Base-by-base conservation (phyloP, 306 rosid species). In the Styphnolobium japonicum region DNA sequence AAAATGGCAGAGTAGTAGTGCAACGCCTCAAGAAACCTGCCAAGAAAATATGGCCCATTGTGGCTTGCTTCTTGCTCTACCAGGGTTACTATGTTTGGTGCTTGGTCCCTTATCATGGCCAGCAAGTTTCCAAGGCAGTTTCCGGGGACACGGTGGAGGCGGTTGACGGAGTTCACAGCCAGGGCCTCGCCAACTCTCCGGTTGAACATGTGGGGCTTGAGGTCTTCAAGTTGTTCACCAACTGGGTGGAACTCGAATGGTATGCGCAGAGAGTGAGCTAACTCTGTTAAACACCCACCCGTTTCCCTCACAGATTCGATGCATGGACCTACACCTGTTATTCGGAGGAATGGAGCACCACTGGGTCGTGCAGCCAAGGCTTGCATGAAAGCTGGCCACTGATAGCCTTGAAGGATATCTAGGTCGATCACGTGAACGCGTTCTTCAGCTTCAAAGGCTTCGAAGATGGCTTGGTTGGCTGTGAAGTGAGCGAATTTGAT, bases 31-130 rank as follows among this genome's bases (percentile, higher is more conserved):
- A 94, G 89, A 63, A 94, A 92, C 77, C 98, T 76, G 0, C 97
- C 97, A 0, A 92, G 67, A 23, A 92, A 94, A 66, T 92, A 91
- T 0, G 98, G 98, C 4, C 97, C 95, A 0, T 94, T 92, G 19
- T 92, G 98, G 82, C 97, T 94, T 0, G 98, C 98, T 27, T 94
- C 97, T 80, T 92, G 95, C 53, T 94, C 98, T 0, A 94, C 97
- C 0, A 91, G 69, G 0, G 98, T 94, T 0, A 94, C 89, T 0
- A 94, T 89, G 72, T 84, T 92, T 0, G 98, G 97, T 0, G 97
- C 98, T 46, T 92, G 98, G 80, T 92, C 97, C 2, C 97, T 80
- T 23, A 94, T 87, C 92, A 92, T 94, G 0, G 87, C 31, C 0
- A 92, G 71, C 8, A 92, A 14, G 70, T 77, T 88, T 3, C 95